Percentiles rank a stretch among this genome's conserved stretches.
These are phyloP conservation scores for Apiospora sp. DNA, from an alignment of 2,329 filamentous ascomycete species.

Conservation along the genomic window DNA sequence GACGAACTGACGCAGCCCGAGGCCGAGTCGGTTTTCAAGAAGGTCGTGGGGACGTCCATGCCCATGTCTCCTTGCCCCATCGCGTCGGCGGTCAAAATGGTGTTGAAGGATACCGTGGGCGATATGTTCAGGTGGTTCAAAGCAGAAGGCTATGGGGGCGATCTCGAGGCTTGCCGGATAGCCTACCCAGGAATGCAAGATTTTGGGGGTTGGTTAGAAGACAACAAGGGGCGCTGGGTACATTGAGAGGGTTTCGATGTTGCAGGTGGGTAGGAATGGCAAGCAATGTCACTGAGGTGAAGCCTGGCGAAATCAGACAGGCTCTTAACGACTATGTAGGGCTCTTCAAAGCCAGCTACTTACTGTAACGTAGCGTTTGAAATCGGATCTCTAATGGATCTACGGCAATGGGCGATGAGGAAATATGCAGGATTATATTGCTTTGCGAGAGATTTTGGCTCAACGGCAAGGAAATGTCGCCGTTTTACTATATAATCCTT, in stretches of 20 bases:
- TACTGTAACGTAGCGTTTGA: neutral
- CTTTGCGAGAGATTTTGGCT: too few relatives aligned
- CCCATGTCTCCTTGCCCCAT: slow-evolving; percentile 39
- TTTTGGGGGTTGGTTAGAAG: slow-evolving; percentile 36
- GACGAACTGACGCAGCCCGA: slow-evolving; percentile 49
- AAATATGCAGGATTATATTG: too few relatives aligned
- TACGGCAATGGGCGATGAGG: too few relatives aligned
- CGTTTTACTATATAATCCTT: neutral
- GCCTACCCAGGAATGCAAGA: slow-evolving; percentile 39
- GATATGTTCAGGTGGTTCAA: slow-evolving; percentile 49
- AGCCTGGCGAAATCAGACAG: neutral
- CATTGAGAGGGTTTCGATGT: neutral
- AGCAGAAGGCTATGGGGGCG: slow-evolving; percentile 45
- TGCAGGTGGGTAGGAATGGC: neutral
- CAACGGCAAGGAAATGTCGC: too few relatives aligned
- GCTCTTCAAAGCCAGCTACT: neutral
- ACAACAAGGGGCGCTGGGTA: slow-evolving; percentile 1
- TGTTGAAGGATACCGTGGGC: slow-evolving; percentile 42
- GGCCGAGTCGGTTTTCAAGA: slow-evolving; percentile 42
- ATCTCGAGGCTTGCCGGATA: slow-evolving; percentile 41
- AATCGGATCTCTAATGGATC: neutral
- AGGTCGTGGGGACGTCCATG: slow-evolving; percentile 40
- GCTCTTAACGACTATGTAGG: neutral
- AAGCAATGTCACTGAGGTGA: neutral
- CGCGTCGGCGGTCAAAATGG: slow-evolving; percentile 41